These are phyloP conservation scores for Cladophialophora immunda DNA, from an alignment of 2,329 filamentous ascomycete species.

Conservation along the genomic window DNA sequence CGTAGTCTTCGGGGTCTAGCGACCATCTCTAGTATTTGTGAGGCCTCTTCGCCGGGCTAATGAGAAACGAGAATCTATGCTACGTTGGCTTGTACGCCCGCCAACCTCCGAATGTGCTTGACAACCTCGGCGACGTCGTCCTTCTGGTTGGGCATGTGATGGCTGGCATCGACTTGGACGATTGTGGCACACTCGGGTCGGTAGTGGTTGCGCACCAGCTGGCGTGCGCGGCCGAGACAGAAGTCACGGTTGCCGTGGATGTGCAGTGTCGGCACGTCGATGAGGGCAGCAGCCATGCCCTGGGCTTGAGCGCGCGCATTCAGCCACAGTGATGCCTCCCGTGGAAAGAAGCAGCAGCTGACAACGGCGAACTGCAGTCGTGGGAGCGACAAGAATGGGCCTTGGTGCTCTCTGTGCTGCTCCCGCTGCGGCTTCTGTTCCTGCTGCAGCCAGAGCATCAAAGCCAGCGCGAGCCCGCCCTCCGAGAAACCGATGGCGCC, in stretches of 20 bases:
- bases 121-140: background rate
- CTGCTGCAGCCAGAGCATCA: constrained; percentile 28
- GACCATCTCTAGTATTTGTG: background rate
- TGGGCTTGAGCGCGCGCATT: constrained; percentile 13
- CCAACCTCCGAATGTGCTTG: background rate
- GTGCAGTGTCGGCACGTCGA: constrained; percentile 22
- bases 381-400: constrained; percentile 12
- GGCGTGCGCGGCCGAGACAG: constrained; percentile 6
- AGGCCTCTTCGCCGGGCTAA: background rate
- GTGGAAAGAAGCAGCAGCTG: constrained; percentile 23
- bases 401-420: background rate
- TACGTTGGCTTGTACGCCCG: background rate
- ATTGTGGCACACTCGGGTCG: background rate
- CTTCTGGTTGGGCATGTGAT: background rate
- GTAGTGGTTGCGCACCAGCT: background rate
- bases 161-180: constrained; percentile 1
- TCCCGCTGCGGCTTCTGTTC: constrained; percentile 14
- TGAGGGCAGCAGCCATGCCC: constrained; percentile 10
- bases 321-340: constrained; percentile 15
- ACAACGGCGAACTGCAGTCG: constrained; percentile 17
- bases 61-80: background rate
- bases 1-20: background rate
- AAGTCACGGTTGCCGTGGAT: constrained; percentile 21
- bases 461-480: constrained; percentile 23
- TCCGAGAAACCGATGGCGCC: constrained; percentile 27